phyloP scores from a whole-genome alignment of 2,329 filamentous ascomycete species.

The Lasiodiplodia theobromae region DNA sequence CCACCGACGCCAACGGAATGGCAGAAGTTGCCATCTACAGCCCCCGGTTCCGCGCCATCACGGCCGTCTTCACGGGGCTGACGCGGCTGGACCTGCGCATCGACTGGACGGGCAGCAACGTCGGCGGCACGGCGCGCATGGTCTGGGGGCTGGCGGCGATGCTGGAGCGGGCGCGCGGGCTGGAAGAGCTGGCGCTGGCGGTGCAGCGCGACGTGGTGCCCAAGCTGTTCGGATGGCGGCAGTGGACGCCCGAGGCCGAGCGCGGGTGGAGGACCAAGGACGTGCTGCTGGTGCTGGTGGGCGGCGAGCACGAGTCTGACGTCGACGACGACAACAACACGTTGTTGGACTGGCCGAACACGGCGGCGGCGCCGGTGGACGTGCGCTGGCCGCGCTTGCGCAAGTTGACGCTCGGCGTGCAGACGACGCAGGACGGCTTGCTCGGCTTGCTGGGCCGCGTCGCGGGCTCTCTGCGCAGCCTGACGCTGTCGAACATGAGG shows the following conservation, averaged over 20 bases:
- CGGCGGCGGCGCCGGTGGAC: neutral
- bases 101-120: neutral
- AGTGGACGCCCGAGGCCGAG: neutral
- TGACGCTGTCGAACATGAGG: neutral
- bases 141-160: slow-evolving; percentile 1
- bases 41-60: neutral
- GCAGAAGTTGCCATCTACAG: neutral
- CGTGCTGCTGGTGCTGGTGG: slow-evolving; percentile 1
- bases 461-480: neutral
- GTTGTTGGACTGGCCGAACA: no score
- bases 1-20: no score
- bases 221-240: neutral
- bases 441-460: neutral
- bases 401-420: neutral
- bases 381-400: slow-evolving; percentile 8
- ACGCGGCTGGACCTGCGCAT: slow-evolving; percentile 1
- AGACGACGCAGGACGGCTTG: slow-evolving; percentile 2
- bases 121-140: neutral
- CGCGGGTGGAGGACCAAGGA: neutral
- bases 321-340: no score
- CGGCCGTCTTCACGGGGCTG: neutral
- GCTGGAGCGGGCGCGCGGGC: neutral
- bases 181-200: slow-evolving; percentile 11
- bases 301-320: neutral
- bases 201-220: neutral